Percentiles rank a stretch among this genome's conserved stretches.
phyloP scores from a whole-genome alignment of 2,329 filamentous ascomycete genomes.

The Hortaea sp. region DNA sequence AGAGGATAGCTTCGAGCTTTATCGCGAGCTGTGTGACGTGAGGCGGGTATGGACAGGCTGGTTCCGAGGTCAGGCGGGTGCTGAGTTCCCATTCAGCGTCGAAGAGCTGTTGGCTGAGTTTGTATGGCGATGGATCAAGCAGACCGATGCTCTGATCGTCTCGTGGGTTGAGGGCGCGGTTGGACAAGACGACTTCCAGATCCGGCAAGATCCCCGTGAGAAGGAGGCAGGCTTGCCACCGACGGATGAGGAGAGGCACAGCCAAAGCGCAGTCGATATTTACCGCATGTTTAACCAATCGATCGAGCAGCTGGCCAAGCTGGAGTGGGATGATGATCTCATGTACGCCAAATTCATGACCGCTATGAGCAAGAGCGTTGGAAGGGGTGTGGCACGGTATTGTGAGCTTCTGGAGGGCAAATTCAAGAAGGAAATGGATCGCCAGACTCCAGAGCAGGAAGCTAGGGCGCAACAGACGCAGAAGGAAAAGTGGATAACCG shows the following conservation, averaged over 20 bases:
- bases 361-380: constrained; percentile 72
- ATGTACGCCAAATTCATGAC: constrained; percentile 98
- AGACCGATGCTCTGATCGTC: constrained; percentile 68
- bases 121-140: constrained; percentile 88
- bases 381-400: constrained; percentile 73
- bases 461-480: constrained; percentile 66
- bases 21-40: constrained; percentile 77
- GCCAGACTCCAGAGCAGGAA: constrained; percentile 77
- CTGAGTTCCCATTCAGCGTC: constrained; percentile 73
- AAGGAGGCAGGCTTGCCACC: constrained; percentile 41
- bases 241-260: constrained; percentile 77
- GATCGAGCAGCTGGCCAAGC: constrained; percentile 71
- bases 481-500: constrained; percentile 86
- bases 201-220: constrained; percentile 55
- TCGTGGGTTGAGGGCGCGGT: constrained; percentile 84
- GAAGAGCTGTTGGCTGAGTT: constrained; percentile 81
- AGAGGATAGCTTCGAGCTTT: constrained; percentile 88
- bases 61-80: constrained; percentile 47
- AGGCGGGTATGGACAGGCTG: constrained; percentile 68
- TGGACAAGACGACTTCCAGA: constrained; percentile 77
- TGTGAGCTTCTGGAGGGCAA: constrained; percentile 80
- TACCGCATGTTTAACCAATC: constrained; percentile 91
- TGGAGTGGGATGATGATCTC: constrained; percentile 88
- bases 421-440: constrained; percentile 88
- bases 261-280: constrained; percentile 83